Conservation (phyloP, 2,329 filamentous ascomycete species). For the Xylariaceae sp. region DNA sequence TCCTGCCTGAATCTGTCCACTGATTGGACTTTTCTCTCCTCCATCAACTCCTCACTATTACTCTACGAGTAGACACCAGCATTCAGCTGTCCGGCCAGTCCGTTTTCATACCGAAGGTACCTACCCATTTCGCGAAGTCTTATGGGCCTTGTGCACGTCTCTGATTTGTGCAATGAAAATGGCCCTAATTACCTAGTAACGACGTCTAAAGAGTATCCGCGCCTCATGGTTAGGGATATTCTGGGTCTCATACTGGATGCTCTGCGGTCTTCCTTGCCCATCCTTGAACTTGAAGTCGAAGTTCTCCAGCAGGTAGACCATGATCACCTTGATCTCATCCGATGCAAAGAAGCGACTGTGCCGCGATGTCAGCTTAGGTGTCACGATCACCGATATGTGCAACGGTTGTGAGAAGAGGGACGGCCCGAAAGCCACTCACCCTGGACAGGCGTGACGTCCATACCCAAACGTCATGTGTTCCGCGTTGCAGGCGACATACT, state of each 20-base stretch:
- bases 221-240: slow-evolving; percentile 3
- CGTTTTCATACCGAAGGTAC: no score
- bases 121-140: no score
- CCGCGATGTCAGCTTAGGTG: neutral
- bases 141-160: no score
- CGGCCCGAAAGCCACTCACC: neutral
- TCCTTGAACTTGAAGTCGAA: slow-evolving; percentile 1
- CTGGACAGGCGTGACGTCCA: neutral
- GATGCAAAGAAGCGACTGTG: neutral
- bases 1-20: no score
- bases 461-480: slow-evolving; percentile 2
- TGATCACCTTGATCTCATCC: slow-evolving; percentile 2
- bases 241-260: slow-evolving; percentile 3
- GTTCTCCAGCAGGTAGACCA: slow-evolving; percentile 3
- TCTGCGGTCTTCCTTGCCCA: neutral
- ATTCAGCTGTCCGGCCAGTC: no score
- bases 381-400: neutral
- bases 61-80: no score
- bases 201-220: neutral
- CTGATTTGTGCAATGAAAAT: no score
- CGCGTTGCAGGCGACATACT: neutral
- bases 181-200: neutral
- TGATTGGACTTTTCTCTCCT: no score
- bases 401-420: neutral
- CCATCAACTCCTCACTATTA: no score